These are phyloP conservation scores for Fagus sylvatica DNA, from an alignment of 306 rosid genomes.

Conservation along the genomic window DNA sequence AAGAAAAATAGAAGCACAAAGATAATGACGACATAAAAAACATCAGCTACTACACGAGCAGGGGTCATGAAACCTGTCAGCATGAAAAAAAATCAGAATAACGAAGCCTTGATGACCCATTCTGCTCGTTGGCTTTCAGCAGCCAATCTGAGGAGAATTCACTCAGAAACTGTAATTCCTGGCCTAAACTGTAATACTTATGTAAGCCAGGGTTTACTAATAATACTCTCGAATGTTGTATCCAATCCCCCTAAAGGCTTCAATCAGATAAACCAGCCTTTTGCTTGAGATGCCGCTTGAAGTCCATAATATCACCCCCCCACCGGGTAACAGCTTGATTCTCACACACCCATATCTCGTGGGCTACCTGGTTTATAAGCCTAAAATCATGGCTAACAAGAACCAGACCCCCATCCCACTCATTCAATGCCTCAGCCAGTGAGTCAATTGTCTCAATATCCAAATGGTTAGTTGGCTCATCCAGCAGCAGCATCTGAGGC, in stretches of 20 bases:
- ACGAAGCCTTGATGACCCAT: conserved; percentile 30
- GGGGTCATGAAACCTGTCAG: conserved; percentile 21
- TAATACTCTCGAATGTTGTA: background rate
- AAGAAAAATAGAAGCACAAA: conserved; percentile 14
- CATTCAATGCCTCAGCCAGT: conserved; percentile 90
- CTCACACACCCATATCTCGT: conserved; percentile 96
- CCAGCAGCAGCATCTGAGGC: conserved; percentile 85
- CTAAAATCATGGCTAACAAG: conserved; percentile 98
- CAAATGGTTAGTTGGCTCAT: conserved; percentile 96
- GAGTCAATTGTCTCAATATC: conserved; percentile 98
- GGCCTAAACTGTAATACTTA: conserved; percentile 12
- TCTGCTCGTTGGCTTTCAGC: conserved; percentile 20
- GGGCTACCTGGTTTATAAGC: conserved; percentile 96
- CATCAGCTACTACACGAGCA: conserved; percentile 20
- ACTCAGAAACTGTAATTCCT: conserved; percentile 25
- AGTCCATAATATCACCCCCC: conserved; percentile 94
- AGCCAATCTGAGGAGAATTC: conserved; percentile 25
- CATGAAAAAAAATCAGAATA: conserved; percentile 32
- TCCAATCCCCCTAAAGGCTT: conserved; percentile 15
- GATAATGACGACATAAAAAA: conserved; percentile 21
- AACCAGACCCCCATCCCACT: conserved; percentile 98
- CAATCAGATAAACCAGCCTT: conserved; percentile 79
- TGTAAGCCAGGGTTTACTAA: conserved; percentile 9
- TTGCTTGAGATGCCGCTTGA: conserved; percentile 73
- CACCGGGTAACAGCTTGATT: conserved; percentile 83